Percentiles rank a stretch among this genome's conserved stretches.
Conservation (phyloP, 1,284 basidiomycete species). For the Stygiomarasmius scandens region DNA sequence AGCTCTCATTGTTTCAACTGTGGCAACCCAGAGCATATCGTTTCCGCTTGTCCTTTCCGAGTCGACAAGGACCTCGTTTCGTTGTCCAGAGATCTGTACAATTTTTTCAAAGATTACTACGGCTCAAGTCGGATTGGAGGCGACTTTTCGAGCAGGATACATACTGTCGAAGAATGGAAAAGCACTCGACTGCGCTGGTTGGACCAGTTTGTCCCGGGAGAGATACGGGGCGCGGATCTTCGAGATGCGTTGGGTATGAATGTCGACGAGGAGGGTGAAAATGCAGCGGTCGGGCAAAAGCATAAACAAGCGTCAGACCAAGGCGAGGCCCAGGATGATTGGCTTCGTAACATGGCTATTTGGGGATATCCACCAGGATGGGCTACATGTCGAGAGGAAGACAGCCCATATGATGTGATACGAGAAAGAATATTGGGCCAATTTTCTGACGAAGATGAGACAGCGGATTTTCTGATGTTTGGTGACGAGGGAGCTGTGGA, state of each 20-base stretch:
- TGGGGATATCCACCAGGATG: conserved; percentile 82
- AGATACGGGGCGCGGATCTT: conserved; percentile 52
- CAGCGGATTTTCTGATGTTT: conserved; percentile 38
- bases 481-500: conserved; percentile 29
- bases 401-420: conserved; percentile 55
- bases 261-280: background rate
- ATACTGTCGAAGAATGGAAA: conserved; percentile 57
- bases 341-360: conserved; percentile 64
- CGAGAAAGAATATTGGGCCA: conserved; percentile 37
- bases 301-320: background rate
- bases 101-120: conserved; percentile 43
- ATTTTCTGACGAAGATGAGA: conserved; percentile 23
- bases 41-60: conserved; percentile 58
- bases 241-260: conserved; percentile 54
- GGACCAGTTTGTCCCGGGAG: conserved; percentile 60
- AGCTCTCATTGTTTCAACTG: conserved; percentile 71
- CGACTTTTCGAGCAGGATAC: conserved; percentile 42
- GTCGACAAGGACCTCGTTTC: conserved; percentile 58
- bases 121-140: conserved; percentile 33
- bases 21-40: conserved; percentile 57
- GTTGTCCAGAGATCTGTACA: conserved; percentile 66
- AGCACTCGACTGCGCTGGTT: conserved; percentile 61
- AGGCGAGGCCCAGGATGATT: conserved; percentile 49
- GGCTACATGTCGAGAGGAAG: conserved; percentile 34
- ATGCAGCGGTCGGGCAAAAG: background rate